Base-by-base conservation (phyloP, 2,329 filamentous ascomycete species). In the Cladosporium sp. region DNA sequence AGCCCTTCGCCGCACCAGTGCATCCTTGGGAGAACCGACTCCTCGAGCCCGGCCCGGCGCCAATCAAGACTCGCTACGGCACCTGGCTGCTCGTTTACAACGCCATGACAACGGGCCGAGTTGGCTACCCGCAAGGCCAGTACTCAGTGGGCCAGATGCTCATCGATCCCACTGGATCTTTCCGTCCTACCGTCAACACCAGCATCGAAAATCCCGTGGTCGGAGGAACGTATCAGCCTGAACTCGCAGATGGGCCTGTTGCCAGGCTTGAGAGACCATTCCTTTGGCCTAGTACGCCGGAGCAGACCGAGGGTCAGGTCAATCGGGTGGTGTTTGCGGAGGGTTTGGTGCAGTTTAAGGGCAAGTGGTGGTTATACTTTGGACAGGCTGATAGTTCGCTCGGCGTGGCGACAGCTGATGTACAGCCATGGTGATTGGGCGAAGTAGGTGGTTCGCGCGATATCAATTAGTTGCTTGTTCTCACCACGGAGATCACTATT, bases 141-240 rank as follows among this genome's bases (percentile, higher is more conserved):
- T 77, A 77, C 66, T 71, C 70, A n/a, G 72, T 73, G 1, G 75
- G 75, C 3, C 72, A 77, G 67, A 77, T 77, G 75, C 68, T 77
- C 55, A 69, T 77, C 38, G 75, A 77, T 68, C 74, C 74, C 4
- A 52, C 57, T 1, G 65, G 66, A 1, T 57, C 65, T 7, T 69
- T 69, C 32, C 41, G 65, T 10, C 68, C 67, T 1, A 67, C 55
- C 5, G 66, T 69, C n/a, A 68, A 70, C 14, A 59, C 65, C 4
- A 69, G 64, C 34, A 57, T 70, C 32, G 58, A 49, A 12, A 70
- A 69, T 30, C 66, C 66, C 7, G 64, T 67, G 3, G 63, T 65
- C 0, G 65, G 65, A 24, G 68, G 65, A 3, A 68, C 65, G 14
- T 68, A 71, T 59, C 66, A 70, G 64, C 68, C 68, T 65, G 66